Base-by-base conservation (phyloP, 139 green algal genomes). In the Chara braunii region DNA sequence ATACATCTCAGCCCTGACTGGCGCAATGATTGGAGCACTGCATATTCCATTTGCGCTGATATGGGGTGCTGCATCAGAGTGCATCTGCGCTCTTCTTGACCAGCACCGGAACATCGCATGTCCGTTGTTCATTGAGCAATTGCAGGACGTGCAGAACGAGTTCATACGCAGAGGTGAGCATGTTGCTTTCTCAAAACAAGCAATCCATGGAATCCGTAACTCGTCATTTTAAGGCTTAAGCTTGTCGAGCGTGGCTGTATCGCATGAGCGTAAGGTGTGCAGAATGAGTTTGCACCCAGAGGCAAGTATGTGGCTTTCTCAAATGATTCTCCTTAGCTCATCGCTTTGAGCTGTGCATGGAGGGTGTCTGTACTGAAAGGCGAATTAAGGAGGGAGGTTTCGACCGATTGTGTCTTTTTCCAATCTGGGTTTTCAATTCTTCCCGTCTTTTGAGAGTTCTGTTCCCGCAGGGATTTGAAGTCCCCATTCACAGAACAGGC, bases 41-140 rank as follows among this genome's bases (percentile, higher is more conserved):
- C 36, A 60, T 11, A 62, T 61, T 31, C 51, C 22, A 26, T 67
- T 67, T 30, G 18, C 37, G 4, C 26, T 67, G 37, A 28, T 67
- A 18, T 67, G 58, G 58, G 43, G 56, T 28, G 43, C 58, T n/a
- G 58, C 58, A 43, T 43, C 23, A 23, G 58, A 61, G 29, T 60
- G 37, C 58, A 29, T 67, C 7, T 55, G 32, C 9, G 7, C 14
- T 61, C 52, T 7, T 23, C 0, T 59, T 34, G 22, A 11, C 24
- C 18, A 14, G 26, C 52, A 48, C 40, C 18, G 18, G 18, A 18
- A 48, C 18, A 48, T 26, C 18, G 40, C 40, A 26, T 48, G 40
- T 18, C 40, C 40, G 18, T 26, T 48, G 18, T 18, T 48, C 40
- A 48, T 48, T 48, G 18, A 48, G 40, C 40, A 48, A 18, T 18